A percentile compares a stretch with the other conserved stretches of the same genome.
Evolutionary conservation across 805 yeast species (phyloP).

Genomic region (Peterozyma toletana): DNA sequence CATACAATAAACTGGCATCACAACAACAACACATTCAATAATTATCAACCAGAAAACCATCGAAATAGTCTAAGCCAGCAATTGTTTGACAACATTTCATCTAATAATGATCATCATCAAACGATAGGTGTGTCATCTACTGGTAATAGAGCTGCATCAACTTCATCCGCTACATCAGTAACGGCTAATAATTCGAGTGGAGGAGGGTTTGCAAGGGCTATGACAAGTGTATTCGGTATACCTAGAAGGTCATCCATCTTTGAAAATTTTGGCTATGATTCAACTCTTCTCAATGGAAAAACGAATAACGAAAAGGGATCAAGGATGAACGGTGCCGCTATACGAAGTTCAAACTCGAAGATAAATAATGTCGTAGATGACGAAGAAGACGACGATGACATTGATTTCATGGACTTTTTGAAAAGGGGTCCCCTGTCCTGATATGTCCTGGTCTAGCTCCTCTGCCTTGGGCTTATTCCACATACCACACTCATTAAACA

Average conservation of each 20-base stretch:
- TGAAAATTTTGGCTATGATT: background rate
- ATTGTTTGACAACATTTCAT: background rate
- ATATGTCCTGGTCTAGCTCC: too few species aligned
- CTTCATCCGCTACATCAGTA: too few species aligned
- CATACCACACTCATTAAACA: too few species aligned
- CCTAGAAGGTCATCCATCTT: slow-evolving; percentile 7
- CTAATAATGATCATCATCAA: too few species aligned
- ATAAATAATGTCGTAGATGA: slow-evolving; percentile 1
- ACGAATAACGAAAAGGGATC: slow-evolving; percentile 5
- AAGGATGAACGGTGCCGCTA: background rate
- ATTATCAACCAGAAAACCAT: too few species aligned
- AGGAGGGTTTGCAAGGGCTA: background rate
- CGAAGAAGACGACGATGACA: slow-evolving; percentile 22
- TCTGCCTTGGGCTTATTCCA: too few species aligned
- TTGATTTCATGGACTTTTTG: slow-evolving; percentile 41
- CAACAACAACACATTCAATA: too few species aligned
- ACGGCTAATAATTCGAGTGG: too few species aligned
- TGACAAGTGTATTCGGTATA: slow-evolving; percentile 3
- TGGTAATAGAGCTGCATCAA: too few species aligned
- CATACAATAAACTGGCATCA: too few species aligned
- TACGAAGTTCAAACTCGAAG: background rate
- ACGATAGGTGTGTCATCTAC: too few species aligned
- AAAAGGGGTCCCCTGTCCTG: slow-evolving; percentile 27
- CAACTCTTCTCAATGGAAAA: slow-evolving; percentile 2
- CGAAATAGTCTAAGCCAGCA: background rate